These are phyloP conservation scores for Malassezia sympodialis DNA, from an alignment of 1,284 basidiomycete genomes.

Conservation along the genomic window DNA sequence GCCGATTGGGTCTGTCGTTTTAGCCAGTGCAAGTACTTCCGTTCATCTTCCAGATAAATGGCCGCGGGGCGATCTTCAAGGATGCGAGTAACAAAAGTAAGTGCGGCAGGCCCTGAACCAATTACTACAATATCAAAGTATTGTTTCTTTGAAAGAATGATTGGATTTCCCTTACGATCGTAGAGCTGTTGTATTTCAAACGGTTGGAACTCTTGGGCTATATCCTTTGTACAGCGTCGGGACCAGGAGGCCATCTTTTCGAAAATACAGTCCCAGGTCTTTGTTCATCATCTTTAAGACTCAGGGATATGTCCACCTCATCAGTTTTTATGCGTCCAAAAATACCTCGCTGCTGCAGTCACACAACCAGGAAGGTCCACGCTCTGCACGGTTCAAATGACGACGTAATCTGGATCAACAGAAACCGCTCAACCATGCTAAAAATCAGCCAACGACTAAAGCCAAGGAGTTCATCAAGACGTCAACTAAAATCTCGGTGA, in stretches of 20 bases:
- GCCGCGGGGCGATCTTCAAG: constrained; percentile 37
- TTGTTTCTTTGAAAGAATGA: background rate
- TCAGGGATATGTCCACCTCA: background rate
- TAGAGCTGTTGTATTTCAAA: background rate
- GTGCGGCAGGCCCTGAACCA: constrained; percentile 33
- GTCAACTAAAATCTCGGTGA: background rate
- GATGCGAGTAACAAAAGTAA: constrained; percentile 31
- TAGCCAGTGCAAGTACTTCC: constrained; percentile 37
- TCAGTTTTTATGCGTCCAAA: background rate
- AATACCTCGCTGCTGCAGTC: background rate
- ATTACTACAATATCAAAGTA: constrained; percentile 39
- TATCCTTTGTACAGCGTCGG: background rate
- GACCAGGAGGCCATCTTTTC: background rate
- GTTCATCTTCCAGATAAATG: constrained; percentile 42
- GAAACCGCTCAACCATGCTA: background rate
- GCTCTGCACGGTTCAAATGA: background rate
- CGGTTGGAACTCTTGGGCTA: background rate
- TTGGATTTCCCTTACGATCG: background rate
- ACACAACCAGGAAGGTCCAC: background rate
- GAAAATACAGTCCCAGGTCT: background rate
- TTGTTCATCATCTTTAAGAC: background rate
- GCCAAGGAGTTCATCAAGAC: background rate
- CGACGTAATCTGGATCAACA: background rate
- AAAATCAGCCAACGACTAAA: background rate
- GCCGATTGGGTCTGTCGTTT: constrained; percentile 14